Evolutionary conservation across 164 flowering plant genomes (phyloP).

Genomic region (Umbilicus rupestris): DNA sequence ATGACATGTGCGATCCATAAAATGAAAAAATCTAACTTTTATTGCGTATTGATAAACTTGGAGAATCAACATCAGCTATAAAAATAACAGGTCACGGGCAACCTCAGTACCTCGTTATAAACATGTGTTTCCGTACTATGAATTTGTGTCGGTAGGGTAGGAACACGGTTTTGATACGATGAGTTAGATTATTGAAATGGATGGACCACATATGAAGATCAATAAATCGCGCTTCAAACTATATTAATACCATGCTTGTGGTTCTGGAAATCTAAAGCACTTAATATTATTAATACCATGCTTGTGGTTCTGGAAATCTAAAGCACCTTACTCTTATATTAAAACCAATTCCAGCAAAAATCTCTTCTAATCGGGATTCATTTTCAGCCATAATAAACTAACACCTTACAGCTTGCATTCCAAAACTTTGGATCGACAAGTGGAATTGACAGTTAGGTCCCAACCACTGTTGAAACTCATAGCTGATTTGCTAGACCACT

Average conservation of each 20-base stretch:
- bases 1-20: too few species aligned
- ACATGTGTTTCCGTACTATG: background rate
- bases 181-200: background rate
- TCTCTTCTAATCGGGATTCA: background rate
- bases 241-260: background rate
- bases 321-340: background rate
- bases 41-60: too few species aligned
- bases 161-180: background rate
- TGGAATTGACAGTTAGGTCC: conserved; percentile 1
- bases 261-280: background rate
- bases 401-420: background rate
- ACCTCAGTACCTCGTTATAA: background rate
- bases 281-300: background rate
- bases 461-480: background rate
- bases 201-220: background rate
- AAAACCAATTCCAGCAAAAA: background rate
- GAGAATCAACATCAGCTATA: too few species aligned
- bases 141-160: background rate
- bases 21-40: too few species aligned
- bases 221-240: background rate
- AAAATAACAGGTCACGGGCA: background rate
- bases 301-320: conserved; percentile 1
- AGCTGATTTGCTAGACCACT: background rate
- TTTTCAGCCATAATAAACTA: background rate
- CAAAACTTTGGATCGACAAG: background rate